A percentile compares a stretch with the other conserved stretches of the same genome.
Conservation (phyloP, 2,329 filamentous ascomycete genomes). For the Trichoderma endophyticum region DNA sequence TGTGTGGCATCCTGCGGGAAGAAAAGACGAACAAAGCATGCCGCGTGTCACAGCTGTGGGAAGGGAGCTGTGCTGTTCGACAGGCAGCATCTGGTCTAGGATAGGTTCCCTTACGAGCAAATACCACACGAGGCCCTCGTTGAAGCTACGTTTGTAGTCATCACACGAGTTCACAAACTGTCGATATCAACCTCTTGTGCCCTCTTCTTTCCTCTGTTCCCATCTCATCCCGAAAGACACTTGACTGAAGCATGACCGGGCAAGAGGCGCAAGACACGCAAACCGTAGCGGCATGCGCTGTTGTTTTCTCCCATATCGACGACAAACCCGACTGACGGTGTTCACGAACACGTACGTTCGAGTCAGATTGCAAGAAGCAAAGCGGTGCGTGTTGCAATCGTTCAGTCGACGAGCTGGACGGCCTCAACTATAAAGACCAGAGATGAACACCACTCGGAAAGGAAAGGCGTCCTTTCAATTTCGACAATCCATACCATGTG, state of each 20-base stretch:
- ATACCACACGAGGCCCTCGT: not conserved
- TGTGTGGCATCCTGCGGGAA: conserved; percentile 3
- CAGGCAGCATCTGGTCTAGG: not conserved
- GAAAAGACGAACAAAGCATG: not conserved
- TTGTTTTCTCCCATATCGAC: not conserved
- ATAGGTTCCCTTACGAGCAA: not conserved
- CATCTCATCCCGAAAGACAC: not conserved
- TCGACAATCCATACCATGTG: conserved; percentile 26
- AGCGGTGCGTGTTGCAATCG: not conserved
- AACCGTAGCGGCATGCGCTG: not conserved
- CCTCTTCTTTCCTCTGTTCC: not conserved
- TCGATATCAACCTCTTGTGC: not conserved
- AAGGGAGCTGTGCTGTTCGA: not conserved
- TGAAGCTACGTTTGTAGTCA: not conserved
- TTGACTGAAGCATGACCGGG: not conserved
- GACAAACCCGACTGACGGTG: not conserved
- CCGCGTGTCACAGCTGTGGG: conserved; percentile 10
- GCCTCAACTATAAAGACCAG: not conserved
- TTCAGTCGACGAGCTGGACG: not conserved
- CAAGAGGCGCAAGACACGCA: not conserved
- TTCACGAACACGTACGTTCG: not conserved
- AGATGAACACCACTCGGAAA: not conserved
- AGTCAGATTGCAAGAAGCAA: not conserved
- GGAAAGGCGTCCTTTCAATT: not conserved
- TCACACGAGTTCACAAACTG: not conserved